Conservation (phyloP, 768 basidiomycete species). For the Boletus rubroflammeus region DNA sequence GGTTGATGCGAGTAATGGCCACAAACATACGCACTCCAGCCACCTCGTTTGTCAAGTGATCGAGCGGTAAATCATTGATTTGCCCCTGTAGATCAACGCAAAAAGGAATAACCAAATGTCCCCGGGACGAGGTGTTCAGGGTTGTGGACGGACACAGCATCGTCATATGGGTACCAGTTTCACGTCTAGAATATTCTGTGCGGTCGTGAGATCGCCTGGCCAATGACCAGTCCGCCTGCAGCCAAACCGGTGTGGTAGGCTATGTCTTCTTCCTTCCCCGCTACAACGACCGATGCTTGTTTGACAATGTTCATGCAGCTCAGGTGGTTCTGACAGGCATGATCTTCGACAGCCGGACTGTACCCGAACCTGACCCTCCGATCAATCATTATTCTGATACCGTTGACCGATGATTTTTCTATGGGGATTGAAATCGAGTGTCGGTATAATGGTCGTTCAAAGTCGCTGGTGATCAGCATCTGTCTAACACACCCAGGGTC, state of each 20-base stretch:
- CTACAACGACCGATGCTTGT: not conserved
- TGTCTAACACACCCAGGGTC: not conserved
- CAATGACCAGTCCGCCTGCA: too few relatives aligned
- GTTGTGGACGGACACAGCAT: not conserved
- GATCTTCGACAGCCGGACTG: not conserved
- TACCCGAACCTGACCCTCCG: not conserved
- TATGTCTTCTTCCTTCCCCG: not conserved
- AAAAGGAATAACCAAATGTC: not conserved
- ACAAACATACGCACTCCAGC: not conserved
- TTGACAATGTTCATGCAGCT: not conserved
- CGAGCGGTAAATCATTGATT: not conserved
- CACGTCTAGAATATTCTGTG: not conserved
- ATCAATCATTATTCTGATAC: conserved; percentile 1
- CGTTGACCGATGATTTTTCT: not conserved
- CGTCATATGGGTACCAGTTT: not conserved
- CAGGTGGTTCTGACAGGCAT: not conserved
- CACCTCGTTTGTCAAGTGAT: not conserved
- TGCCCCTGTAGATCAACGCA: not conserved
- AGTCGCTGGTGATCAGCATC: not conserved
- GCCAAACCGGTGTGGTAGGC: too few relatives aligned
- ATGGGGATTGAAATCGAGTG: not conserved
- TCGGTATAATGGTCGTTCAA: not conserved
- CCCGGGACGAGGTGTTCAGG: not conserved
- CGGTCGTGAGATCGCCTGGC: not conserved
- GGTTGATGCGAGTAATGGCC: not conserved